Evolutionary conservation across 2,329 filamentous ascomycete species (phyloP).

Genomic region (Neoscytalidium dimidiatum): DNA sequence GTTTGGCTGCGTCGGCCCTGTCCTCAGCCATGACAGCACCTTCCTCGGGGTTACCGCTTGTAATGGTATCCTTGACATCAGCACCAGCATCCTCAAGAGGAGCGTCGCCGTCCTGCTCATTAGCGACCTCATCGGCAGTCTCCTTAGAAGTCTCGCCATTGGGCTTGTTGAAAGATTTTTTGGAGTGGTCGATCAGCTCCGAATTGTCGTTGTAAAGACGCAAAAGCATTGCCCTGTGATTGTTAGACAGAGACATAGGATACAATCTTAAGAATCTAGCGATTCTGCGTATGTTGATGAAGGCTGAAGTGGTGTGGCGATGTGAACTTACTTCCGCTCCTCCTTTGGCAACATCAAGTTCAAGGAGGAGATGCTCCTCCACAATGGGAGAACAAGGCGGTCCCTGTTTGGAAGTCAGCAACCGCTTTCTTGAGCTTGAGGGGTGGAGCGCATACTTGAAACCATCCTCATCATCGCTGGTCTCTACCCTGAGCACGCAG

Average conservation of each 20-base stretch:
- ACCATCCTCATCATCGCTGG: conserved; percentile 63
- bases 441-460: conserved; percentile 47
- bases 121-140: background rate
- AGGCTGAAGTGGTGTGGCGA: background rate
- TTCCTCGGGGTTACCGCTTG: background rate
- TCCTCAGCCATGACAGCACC: conserved; percentile 13
- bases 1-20: conserved; percentile 1
- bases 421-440: background rate
- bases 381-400: conserved; percentile 85
- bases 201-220: conserved; percentile 88
- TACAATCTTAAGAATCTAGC: background rate
- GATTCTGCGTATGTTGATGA: background rate
- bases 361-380: conserved; percentile 87
- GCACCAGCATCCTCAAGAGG: background rate
- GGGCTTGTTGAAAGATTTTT: conserved; percentile 29
- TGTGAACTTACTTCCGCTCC: conserved; percentile 62
- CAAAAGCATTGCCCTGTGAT: conserved; percentile 74
- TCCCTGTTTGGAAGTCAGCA: conserved; percentile 52
- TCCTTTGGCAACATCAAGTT: conserved; percentile 99
- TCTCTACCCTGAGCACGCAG: conserved; percentile 83
- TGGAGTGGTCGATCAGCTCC: conserved; percentile 71
- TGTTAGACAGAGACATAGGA: background rate
- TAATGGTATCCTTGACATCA: conserved; percentile 3
- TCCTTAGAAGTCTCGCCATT: background rate
- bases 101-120: conserved; percentile 1